phyloP scores from a whole-genome alignment of 192 early-diverging fungal genomes.

The Coemansia brasiliensis region DNA sequence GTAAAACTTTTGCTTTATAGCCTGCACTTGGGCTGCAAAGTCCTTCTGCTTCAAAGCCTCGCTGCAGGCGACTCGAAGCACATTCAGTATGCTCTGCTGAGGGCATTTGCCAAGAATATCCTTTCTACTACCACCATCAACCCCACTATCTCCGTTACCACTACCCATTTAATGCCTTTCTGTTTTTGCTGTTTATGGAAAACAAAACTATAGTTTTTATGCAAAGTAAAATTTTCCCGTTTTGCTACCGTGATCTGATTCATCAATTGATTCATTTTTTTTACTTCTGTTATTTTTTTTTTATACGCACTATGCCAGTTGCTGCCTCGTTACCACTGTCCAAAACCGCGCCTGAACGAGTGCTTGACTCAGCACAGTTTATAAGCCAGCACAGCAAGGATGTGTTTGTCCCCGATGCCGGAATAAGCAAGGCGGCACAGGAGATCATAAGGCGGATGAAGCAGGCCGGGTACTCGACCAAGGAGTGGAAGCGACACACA shows the following conservation, averaged over 20 bases:
- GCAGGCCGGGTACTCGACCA: slow-evolving; percentile 59
- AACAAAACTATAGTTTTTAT: slow-evolving; percentile 1
- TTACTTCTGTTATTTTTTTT: neutral
- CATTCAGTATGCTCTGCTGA: slow-evolving; percentile 60
- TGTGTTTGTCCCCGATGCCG: slow-evolving; percentile 61
- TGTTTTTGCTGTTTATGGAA: neutral
- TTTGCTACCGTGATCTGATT: slow-evolving; percentile 2
- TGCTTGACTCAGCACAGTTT: slow-evolving; percentile 39
- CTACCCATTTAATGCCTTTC: neutral
- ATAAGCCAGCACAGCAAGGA: slow-evolving; percentile 58
- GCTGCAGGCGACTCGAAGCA: slow-evolving; percentile 64
- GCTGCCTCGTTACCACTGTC: neutral
- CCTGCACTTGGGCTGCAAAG: slow-evolving; percentile 63
- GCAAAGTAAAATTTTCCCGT: neutral
- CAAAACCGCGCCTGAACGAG: slow-evolving; percentile 10
- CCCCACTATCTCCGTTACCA: neutral
- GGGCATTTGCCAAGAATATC: slow-evolving; percentile 22
- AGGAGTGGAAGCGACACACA: slow-evolving; percentile 63
- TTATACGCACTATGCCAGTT: slow-evolving; percentile 20
- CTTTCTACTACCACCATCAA: neutral
- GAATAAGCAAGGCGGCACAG: slow-evolving; percentile 55
- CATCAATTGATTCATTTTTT: neutral
- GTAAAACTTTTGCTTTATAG: slow-evolving; percentile 82
- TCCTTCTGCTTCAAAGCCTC: slow-evolving; percentile 59
- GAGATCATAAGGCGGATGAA: slow-evolving; percentile 67